Percentiles rank a stretch among this genome's conserved stretches.
Conservation (phyloP, 768 basidiomycete species). For the Boletellus ananas region DNA sequence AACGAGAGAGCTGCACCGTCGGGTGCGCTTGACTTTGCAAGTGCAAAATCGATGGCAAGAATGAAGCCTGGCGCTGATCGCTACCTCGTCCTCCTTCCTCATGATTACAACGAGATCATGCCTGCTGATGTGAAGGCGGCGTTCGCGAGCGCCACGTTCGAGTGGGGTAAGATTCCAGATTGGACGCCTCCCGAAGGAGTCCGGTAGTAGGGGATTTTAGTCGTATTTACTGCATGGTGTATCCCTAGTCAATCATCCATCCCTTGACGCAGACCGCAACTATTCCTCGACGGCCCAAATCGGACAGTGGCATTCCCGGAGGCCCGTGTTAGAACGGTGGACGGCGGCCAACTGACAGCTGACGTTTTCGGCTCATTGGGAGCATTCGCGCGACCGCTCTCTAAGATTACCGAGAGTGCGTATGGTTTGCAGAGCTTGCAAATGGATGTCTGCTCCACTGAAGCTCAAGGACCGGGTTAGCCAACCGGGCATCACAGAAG, state of each 20-base stretch:
- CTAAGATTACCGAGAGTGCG: too few species aligned
- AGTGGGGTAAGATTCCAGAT: constrained; percentile 68
- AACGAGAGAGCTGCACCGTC: constrained; percentile 19
- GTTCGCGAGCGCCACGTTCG: constrained; percentile 56
- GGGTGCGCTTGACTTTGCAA: constrained; percentile 33
- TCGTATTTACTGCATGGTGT: neutral
- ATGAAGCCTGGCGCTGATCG: constrained; percentile 47
- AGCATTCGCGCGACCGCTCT: too few species aligned
- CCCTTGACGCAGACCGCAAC: too few species aligned
- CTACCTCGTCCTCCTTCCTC: constrained; percentile 55
- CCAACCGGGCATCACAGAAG: too few species aligned
- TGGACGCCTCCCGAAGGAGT: constrained; percentile 68
- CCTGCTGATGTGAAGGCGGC: constrained; percentile 50
- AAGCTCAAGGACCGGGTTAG: too few species aligned
- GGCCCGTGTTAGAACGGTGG: too few species aligned
- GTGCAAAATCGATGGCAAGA: constrained; percentile 30
- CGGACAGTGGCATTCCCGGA: too few species aligned
- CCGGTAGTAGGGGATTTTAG: constrained; percentile 32
- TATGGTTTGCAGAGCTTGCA: too few species aligned
- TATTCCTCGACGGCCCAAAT: too few species aligned
- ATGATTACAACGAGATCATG: constrained; percentile 53
- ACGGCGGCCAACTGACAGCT: too few species aligned
- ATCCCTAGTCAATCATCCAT: neutral
- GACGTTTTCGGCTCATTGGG: too few species aligned
- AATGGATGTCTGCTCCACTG: too few species aligned